Evolutionary conservation across 495 filamentous ascomycete species (phyloP).

Genomic region (Daldinia bambusicola): DNA sequence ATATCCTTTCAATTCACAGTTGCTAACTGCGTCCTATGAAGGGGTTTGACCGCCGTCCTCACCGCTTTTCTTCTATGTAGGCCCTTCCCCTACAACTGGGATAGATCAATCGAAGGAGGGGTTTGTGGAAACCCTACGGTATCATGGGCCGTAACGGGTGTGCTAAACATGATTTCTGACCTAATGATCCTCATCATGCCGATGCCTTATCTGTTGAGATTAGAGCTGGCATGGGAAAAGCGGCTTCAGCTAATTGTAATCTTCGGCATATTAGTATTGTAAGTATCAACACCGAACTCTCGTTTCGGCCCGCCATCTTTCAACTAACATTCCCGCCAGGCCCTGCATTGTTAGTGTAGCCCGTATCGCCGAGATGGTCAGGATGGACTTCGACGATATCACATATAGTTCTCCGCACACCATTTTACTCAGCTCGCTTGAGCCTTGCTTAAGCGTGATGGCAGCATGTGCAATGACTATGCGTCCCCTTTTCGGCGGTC

Average conservation of each 20-base stretch:
- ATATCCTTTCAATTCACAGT: background rate
- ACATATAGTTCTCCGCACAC: constrained; percentile 42
- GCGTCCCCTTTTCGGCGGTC: constrained; percentile 46
- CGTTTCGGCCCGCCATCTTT: background rate
- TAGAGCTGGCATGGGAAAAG: constrained; percentile 44
- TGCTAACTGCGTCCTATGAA: constrained; percentile 11
- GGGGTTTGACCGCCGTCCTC: constrained; percentile 42
- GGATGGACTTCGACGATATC: constrained; percentile 45
- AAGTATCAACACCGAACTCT: background rate
- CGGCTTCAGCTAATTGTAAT: constrained; percentile 38
- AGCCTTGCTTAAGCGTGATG: constrained; percentile 45
- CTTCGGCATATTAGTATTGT: constrained; percentile 48
- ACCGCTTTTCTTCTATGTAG: constrained; percentile 43
- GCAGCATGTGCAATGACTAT: constrained; percentile 45
- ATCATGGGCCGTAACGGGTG: constrained; percentile 44
- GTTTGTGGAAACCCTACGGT: constrained; percentile 40
- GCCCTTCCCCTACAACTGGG: constrained; percentile 45
- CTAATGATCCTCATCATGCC: constrained; percentile 45
- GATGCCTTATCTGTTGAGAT: constrained; percentile 41
- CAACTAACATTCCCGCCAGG: constrained; percentile 12
- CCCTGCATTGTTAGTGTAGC: constrained; percentile 44
- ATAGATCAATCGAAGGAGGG: constrained; percentile 45
- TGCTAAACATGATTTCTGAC: constrained; percentile 46
- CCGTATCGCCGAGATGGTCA: constrained; percentile 38
- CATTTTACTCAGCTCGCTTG: constrained; percentile 42